Percentiles rank a stretch among this genome's conserved stretches.
Conservation (phyloP, 352 stramenopile species). For the Phytophthora quininea region DNA sequence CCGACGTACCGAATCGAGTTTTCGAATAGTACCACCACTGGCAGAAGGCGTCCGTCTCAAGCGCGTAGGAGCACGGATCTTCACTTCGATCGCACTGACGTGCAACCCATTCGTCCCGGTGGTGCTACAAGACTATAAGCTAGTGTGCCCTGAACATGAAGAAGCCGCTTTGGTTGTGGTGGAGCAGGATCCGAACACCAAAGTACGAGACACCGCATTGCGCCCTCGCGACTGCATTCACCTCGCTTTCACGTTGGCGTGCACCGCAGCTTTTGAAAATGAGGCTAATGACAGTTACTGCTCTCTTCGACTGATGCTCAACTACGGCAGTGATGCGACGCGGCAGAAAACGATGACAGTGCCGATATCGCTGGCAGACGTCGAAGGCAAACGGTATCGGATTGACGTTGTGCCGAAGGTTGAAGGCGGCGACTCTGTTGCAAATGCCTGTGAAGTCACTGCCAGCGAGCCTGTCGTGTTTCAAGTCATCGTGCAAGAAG, state of each 20-base stretch:
- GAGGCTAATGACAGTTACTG: conserved; percentile 12
- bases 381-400: conserved; percentile 42
- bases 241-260: conserved; percentile 45
- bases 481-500: conserved; percentile 41
- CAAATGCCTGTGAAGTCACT: conserved; percentile 22
- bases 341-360: conserved; percentile 34
- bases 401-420: conserved; percentile 46
- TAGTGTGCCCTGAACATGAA: conserved; percentile 14
- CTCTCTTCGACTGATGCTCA: conserved; percentile 24
- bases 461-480: conserved; percentile 58
- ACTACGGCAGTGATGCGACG: conserved; percentile 10
- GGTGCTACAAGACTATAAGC: conserved; percentile 39
- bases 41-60: conserved; percentile 43
- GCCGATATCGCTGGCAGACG: conserved; percentile 27
- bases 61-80: conserved; percentile 35
- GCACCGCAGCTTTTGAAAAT: conserved; percentile 20
- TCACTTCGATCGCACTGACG: conserved; percentile 40
- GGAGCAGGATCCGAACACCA: conserved; percentile 45
- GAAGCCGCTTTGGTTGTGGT: conserved; percentile 12
- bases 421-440: conserved; percentile 9
- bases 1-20: conserved; percentile 33
- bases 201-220: conserved; percentile 33
- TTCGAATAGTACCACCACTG: conserved; percentile 42
- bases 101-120: conserved; percentile 43
- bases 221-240: conserved; percentile 42